phyloP scores from a whole-genome alignment of 345 rosid species.

The Raphanus sativus region DNA sequence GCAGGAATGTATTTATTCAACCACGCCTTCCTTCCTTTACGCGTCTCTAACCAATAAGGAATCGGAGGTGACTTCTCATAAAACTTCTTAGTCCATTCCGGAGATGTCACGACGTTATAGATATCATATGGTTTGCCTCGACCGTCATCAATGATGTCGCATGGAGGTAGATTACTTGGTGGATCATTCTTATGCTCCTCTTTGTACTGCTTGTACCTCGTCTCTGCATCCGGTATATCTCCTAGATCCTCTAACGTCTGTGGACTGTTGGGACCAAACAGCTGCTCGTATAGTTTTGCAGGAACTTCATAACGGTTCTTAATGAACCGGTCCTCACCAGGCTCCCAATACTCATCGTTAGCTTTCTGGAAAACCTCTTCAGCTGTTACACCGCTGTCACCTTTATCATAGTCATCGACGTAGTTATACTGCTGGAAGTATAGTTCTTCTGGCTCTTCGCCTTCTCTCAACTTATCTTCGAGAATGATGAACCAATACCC shows the following conservation, averaged over 20 bases:
- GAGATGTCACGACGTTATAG: conserved; percentile 51
- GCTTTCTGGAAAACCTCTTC: conserved; percentile 76
- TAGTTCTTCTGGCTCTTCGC: conserved; percentile 79
- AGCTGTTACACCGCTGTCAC: conserved; percentile 73
- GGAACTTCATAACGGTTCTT: conserved; percentile 81
- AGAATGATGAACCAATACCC: conserved; percentile 93
- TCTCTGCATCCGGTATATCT: conserved; percentile 76
- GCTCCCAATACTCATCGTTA: conserved; percentile 96
- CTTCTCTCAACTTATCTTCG: conserved; percentile 88
- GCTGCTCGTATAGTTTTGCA: conserved; percentile 83
- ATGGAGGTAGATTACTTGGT: conserved; percentile 77
- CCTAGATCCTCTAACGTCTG: conserved; percentile 77
- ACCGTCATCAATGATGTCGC: conserved; percentile 75
- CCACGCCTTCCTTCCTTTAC: conserved; percentile 97
- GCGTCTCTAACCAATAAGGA: conserved; percentile 89
- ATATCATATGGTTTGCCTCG: conserved; percentile 76
- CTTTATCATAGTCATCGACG: conserved; percentile 83
- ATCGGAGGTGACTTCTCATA: conserved; percentile 69
- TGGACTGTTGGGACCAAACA: conserved; percentile 95
- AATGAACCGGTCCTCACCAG: conserved; percentile 83
- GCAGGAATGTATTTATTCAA: conserved; percentile 76
- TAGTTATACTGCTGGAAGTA: conserved; percentile 97
- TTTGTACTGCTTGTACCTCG: conserved; percentile 73
- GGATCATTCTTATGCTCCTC: conserved; percentile 90
- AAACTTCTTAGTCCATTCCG: conserved; percentile 69